Percentiles rank a stretch among this genome's conserved stretches.
Evolutionary conservation across 371 early-diverging fungal species (phyloP).

Genomic region (Haplosporangium sp.): DNA sequence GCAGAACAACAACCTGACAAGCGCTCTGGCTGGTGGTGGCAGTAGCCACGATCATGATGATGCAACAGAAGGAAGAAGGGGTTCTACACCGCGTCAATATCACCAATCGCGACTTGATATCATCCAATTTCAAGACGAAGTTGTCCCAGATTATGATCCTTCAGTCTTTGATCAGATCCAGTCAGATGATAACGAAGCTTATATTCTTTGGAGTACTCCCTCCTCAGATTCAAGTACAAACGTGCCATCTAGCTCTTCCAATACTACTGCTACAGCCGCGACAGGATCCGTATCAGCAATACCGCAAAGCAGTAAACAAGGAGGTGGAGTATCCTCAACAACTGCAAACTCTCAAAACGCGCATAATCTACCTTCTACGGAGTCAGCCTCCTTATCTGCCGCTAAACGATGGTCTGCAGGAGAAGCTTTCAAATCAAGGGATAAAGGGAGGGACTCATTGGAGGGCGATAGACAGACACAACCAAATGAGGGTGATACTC

Average conservation of each 20-base stretch:
- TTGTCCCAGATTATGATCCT: constrained; percentile 57
- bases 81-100: background rate
- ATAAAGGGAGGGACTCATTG: constrained; percentile 31
- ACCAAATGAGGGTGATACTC: background rate
- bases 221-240: constrained; percentile 35
- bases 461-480: constrained; percentile 23
- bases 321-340: constrained; percentile 23
- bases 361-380: constrained; percentile 7
- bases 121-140: background rate
- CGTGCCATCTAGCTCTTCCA: background rate
- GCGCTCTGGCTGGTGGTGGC: background rate
- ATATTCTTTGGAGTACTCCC: constrained; percentile 65
- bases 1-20: background rate
- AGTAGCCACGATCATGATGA: background rate
- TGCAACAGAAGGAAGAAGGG: background rate
- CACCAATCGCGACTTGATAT: background rate
- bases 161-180: constrained; percentile 64
- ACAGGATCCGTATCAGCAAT: constrained; percentile 23
- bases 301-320: constrained; percentile 11
- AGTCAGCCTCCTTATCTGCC: constrained; percentile 10
- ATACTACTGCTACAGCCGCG: background rate
- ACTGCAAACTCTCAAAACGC: constrained; percentile 9
- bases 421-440: constrained; percentile 23
- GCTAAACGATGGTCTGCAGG: constrained; percentile 46
- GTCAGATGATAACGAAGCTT: constrained; percentile 63